Evolutionary conservation across 208 protist species (phyloP), one percentile per base, ranked within the genome.

Genomic region (Cochliopodium minus): DNA sequence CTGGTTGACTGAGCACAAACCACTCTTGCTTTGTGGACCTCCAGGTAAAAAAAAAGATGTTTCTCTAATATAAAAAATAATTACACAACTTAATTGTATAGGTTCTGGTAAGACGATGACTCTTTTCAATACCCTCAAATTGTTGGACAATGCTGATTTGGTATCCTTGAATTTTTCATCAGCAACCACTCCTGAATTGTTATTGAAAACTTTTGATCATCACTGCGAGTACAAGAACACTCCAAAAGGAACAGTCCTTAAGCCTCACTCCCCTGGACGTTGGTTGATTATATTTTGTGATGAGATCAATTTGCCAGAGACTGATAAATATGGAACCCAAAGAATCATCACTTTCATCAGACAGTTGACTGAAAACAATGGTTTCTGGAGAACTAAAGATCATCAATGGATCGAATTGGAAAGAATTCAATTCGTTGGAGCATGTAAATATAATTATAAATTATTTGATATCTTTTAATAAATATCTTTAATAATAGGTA

Each of bases 221-320:
- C 85, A 96, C 70, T 97, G 94, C 69, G 77, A 78, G 13, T 77
- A 92, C 42, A 70, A 77, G 52, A 80, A 83, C 57, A 96, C 88
- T 13, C 71, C 81, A 0, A 63, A 72, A 35, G 90, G 88, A 3
- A 73, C 79, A 39, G 79, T 95, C 10, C 73, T 96, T 53, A 62
- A 77, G 30, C 90, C 90, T 2, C 69, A 66, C 17, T 74, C 74
- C 28, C 75, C 78, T 4, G 71, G 72, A 45, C 94, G 93, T 69
- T 79, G 81, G 66, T 74, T 99, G 15, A 78, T 99, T 0, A 68
- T 99, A 22, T 98, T 98, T 66, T 98, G 93, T 74, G 94, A 98
- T 73, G 94, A 99, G 70, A 88, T 97, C 68, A 97, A 97, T 66
- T 75, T 98, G 42, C 94, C 94, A 1, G 76, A 77, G 7, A 50